Percentiles rank a stretch among this genome's conserved stretches.
phyloP scores from a whole-genome alignment of 768 basidiomycete genomes.

The Podaxis mareebaensis region DNA sequence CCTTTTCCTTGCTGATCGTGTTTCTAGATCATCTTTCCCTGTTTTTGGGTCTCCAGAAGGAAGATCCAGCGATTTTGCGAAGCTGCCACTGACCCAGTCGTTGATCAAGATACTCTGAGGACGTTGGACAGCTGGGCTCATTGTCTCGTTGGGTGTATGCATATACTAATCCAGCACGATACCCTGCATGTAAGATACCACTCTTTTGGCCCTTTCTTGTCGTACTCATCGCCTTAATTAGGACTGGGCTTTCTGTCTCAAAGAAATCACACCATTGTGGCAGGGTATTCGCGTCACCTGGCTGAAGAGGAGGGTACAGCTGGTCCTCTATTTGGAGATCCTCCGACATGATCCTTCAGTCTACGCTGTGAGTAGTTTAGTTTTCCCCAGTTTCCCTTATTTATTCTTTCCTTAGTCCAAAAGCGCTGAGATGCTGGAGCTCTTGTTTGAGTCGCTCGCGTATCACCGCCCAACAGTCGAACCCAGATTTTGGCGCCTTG shows the following conservation, averaged over 20 bases:
- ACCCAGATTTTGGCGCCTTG: conserved; percentile 10
- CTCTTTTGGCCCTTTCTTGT: background rate
- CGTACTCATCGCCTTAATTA: background rate
- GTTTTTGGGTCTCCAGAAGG: conserved; percentile 6
- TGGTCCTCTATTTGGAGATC: conserved; percentile 6
- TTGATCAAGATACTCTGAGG: background rate
- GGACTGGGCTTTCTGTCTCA: conserved; percentile 12
- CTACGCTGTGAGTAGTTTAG: conserved; percentile 5
- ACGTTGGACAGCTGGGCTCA: conserved; percentile 14
- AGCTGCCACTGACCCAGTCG: background rate
- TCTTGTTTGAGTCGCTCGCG: conserved; percentile 7
- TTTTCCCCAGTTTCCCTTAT: too few relatives aligned
- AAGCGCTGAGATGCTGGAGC: background rate
- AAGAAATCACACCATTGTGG: conserved; percentile 10
- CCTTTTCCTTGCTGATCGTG: background rate
- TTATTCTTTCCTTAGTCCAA: background rate
- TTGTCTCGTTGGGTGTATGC: conserved; percentile 12
- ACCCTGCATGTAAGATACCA: background rate
- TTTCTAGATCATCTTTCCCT: conserved; percentile 13
- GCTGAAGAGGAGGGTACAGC: conserved; percentile 2
- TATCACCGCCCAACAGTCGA: background rate
- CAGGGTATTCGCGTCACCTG: background rate
- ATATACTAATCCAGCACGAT: conserved; percentile 12
- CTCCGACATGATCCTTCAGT: conserved; percentile 12
- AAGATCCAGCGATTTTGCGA: conserved; percentile 14